Conservation (phyloP, 2,329 filamentous ascomycete species). For the Colletotrichum agaves region DNA sequence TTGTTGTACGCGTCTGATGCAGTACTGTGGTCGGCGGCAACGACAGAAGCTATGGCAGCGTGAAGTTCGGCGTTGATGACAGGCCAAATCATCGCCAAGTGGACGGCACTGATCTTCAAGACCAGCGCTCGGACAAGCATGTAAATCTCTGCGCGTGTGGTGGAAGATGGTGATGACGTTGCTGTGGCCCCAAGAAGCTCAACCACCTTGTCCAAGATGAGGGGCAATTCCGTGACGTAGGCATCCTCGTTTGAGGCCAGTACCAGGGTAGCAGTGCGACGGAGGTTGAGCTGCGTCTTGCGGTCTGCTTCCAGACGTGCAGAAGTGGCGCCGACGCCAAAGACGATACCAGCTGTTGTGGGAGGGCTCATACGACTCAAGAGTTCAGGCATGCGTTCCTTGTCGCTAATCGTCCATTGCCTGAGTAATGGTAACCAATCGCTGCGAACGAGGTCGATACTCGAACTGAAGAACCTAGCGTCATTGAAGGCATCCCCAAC, state of each 20-base stretch:
- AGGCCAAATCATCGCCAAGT: constrained; percentile 89
- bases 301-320: constrained; percentile 95
- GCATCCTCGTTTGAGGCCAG: constrained; percentile 81
- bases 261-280: constrained; percentile 82
- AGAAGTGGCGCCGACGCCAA: constrained; percentile 95
- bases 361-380: constrained; percentile 83
- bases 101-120: constrained; percentile 80
- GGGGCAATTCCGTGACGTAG: constrained; percentile 79
- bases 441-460: constrained; percentile 70
- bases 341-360: constrained; percentile 94
- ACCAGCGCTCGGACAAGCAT: constrained; percentile 86
- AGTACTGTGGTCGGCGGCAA: constrained; percentile 71
- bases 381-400: constrained; percentile 86
- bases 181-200: constrained; percentile 86
- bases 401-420: constrained; percentile 87
- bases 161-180: constrained; percentile 91
- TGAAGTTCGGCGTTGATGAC: constrained; percentile 88
- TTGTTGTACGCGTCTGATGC: constrained; percentile 80
- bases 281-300: constrained; percentile 89
- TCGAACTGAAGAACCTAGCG: constrained; percentile 81
- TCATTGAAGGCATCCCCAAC: constrained; percentile 93
- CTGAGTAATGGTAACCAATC: constrained; percentile 87
- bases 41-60: constrained; percentile 78
- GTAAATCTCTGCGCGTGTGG: constrained; percentile 88
- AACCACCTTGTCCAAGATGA: constrained; percentile 83